A percentile compares a stretch with the other conserved stretches of the same genome.
These are phyloP conservation scores for Nicotiana sylvestris DNA, from an alignment of 257 asterid genomes.

Conservation along the genomic window DNA sequence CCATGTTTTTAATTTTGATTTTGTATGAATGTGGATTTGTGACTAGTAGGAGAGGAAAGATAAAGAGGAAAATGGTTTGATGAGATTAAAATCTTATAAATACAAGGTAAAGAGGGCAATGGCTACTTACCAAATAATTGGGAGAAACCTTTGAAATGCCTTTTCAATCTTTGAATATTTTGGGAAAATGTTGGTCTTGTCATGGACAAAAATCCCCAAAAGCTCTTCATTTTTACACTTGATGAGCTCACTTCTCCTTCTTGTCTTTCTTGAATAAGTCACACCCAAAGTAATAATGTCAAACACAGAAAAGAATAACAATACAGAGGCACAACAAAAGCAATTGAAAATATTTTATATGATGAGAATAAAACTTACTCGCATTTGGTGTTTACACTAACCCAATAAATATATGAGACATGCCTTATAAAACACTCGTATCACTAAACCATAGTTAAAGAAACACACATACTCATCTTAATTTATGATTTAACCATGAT, in stretches of 20 bases:
- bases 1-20: neutral
- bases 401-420: too few relatives aligned
- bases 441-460: too few relatives aligned
- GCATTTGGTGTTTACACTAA: too few relatives aligned
- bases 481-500: too few relatives aligned
- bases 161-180: slow-evolving; percentile 1
- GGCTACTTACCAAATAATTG: neutral
- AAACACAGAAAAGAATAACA: neutral
- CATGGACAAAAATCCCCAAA: slow-evolving; percentile 2
- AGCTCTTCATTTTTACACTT: slow-evolving; percentile 1
- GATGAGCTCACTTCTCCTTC: slow-evolving; percentile 2
- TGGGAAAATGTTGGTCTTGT: slow-evolving; percentile 7
- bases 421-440: too few relatives aligned
- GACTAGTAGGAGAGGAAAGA: neutral
- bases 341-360: too few relatives aligned
- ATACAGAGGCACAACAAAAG: neutral
- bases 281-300: neutral
- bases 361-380: too few relatives aligned
- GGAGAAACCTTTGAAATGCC: slow-evolving; percentile 5
- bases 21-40: neutral
- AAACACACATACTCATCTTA: too few relatives aligned
- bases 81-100: neutral
- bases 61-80: too few relatives aligned
- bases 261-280: slow-evolving; percentile 9
- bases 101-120: neutral